phyloP scores from a whole-genome alignment of 2,329 filamentous ascomycete species.

The Dactylella cylindrospora region DNA sequence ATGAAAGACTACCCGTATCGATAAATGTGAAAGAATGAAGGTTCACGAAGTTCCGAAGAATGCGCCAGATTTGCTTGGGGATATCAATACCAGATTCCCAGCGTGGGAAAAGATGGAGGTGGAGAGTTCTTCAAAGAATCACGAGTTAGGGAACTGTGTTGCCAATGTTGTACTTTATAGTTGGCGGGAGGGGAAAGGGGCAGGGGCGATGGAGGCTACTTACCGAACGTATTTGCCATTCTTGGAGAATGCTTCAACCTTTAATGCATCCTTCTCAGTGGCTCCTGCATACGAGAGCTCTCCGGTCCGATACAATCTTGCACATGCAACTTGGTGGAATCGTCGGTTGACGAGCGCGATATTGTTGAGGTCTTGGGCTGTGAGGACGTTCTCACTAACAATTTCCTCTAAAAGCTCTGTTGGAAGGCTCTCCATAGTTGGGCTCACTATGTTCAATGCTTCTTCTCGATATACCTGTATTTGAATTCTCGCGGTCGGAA shows the following conservation, averaged over 20 bases:
- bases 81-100: not conserved
- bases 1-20: too few species aligned
- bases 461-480: too few species aligned
- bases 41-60: too few species aligned
- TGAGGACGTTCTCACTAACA: constrained; percentile 11
- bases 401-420: constrained; percentile 30
- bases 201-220: not conserved
- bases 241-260: constrained; percentile 24
- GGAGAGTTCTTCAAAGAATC: not conserved
- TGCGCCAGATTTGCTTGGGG: not conserved
- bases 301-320: constrained; percentile 33
- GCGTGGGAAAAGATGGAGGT: not conserved
- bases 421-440: constrained; percentile 16
- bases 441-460: too few species aligned
- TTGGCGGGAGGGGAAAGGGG: not conserved
- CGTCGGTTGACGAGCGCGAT: constrained; percentile 24
- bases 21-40: too few species aligned
- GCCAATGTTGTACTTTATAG: constrained; percentile 30
- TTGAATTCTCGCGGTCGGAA: too few species aligned
- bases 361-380: constrained; percentile 13
- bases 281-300: constrained; percentile 30
- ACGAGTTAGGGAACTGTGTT: constrained; percentile 18
- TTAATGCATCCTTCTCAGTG: constrained; percentile 10
- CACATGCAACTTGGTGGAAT: constrained; percentile 9
- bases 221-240: constrained; percentile 36